Conservation (phyloP, 1,139 yeast genomes). For the Geotrichum carabidarum region DNA sequence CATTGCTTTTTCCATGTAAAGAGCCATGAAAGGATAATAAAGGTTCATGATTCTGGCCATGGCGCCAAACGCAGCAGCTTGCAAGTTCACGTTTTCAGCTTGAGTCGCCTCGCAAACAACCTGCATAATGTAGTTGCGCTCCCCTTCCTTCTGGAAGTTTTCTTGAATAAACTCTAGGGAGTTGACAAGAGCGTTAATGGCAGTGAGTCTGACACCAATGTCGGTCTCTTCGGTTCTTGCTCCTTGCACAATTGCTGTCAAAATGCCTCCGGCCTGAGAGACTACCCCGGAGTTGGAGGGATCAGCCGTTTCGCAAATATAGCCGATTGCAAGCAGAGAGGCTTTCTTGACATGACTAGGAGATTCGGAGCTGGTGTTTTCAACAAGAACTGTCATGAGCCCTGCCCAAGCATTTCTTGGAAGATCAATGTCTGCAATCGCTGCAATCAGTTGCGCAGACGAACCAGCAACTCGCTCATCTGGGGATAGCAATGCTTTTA, state of each 20-base stretch:
- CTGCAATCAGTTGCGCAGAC: slow-evolving; percentile 91
- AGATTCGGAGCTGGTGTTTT: slow-evolving; percentile 73
- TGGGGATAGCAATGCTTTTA: slow-evolving; percentile 58
- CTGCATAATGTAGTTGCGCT: slow-evolving; percentile 95
- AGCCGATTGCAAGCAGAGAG: slow-evolving; percentile 83
- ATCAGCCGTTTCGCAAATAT: slow-evolving; percentile 91
- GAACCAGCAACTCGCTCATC: slow-evolving; percentile 80
- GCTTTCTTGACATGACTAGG: slow-evolving; percentile 79
- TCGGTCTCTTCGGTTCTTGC: slow-evolving; percentile 80
- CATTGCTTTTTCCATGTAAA: slow-evolving; percentile 95
- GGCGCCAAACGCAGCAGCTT: slow-evolving; percentile 94
- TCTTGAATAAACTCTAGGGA: slow-evolving; percentile 83
- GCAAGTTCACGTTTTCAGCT: slow-evolving; percentile 72
- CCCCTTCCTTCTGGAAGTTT: slow-evolving; percentile 90
- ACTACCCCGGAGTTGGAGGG: slow-evolving; percentile 75
- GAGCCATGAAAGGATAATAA: slow-evolving; percentile 83
- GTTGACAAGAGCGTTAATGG: slow-evolving; percentile 84
- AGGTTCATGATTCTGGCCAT: slow-evolving; percentile 86
- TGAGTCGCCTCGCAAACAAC: slow-evolving; percentile 98
- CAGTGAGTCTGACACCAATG: slow-evolving; percentile 73
- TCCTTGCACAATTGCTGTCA: slow-evolving; percentile 95
- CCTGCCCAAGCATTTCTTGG: slow-evolving; percentile 88
- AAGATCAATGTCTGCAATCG: slow-evolving; percentile 90
- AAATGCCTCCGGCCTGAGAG: slow-evolving; percentile 82
- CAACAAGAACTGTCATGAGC: slow-evolving; percentile 73